Conservation (phyloP, 768 basidiomycete genomes). For the Terana coerulea region DNA sequence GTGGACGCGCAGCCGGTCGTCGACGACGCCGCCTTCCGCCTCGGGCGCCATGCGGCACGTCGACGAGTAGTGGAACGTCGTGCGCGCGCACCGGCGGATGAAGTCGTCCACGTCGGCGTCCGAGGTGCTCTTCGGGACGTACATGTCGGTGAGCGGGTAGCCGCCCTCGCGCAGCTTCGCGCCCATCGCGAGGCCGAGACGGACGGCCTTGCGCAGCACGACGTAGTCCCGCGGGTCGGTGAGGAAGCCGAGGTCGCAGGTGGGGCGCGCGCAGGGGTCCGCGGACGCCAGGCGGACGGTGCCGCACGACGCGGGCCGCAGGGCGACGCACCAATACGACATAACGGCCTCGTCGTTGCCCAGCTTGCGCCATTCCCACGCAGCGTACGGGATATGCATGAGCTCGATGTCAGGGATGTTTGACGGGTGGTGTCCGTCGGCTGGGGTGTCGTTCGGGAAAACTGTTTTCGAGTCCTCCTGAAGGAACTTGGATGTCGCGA, state of each 20-base stretch:
- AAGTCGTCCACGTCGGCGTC: slow-evolving; percentile 7
- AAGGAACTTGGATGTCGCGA: slow-evolving; percentile 12
- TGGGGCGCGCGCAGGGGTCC: not conserved
- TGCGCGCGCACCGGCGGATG: slow-evolving; percentile 5
- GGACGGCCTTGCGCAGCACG: not conserved
- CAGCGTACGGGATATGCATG: slow-evolving; percentile 10
- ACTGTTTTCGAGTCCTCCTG: not conserved
- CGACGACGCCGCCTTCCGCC: slow-evolving; percentile 37
- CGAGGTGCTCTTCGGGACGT: not conserved
- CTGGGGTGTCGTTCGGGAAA: not conserved
- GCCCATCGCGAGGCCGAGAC: not conserved
- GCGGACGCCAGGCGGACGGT: not conserved
- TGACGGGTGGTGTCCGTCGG: slow-evolving; percentile 10
- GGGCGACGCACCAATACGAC: not conserved
- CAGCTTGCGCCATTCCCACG: not conserved
- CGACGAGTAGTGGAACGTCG: slow-evolving; percentile 23
- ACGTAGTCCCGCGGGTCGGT: not conserved
- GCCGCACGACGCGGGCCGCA: not conserved
- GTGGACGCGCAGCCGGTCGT: slow-evolving; percentile 38
- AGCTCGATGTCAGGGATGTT: slow-evolving; percentile 21
- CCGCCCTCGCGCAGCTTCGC: not conserved
- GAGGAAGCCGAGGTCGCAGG: not conserved
- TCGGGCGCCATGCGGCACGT: slow-evolving; percentile 35
- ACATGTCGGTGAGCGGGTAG: not conserved
- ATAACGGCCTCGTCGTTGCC: slow-evolving; percentile 1